Evolutionary conservation across 306 rosid species (phyloP).

Genomic region (Senna tora): DNA sequence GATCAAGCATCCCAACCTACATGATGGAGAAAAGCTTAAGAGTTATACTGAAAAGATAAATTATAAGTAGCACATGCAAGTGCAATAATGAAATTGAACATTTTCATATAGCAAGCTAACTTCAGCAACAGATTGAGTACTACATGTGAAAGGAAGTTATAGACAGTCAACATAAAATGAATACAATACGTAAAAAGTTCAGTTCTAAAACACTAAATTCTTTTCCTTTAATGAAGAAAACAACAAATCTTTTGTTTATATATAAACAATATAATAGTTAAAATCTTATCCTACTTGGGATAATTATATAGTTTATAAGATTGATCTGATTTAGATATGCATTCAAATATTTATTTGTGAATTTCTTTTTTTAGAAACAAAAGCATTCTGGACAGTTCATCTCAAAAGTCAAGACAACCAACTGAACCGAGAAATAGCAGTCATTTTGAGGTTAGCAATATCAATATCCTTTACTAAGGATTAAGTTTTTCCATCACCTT

Average conservation of each 20-base stretch:
- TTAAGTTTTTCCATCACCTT: no score
- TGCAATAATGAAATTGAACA: not conserved
- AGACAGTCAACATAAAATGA: not conserved
- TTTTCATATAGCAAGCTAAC: not conserved
- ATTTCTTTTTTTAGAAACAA: no score
- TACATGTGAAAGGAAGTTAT: not conserved
- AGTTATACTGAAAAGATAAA: not conserved
- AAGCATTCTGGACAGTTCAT: no score
- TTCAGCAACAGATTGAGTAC: not conserved
- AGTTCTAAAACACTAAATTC: not conserved
- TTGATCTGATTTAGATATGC: not conserved
- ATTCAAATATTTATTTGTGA: no score
- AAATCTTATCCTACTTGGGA: not conserved
- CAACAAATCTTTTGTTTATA: not conserved
- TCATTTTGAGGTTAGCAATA: no score
- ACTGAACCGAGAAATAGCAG: no score
- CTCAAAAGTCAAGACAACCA: no score
- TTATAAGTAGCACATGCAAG: not conserved
- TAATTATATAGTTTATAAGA: not conserved
- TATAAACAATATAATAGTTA: not conserved
- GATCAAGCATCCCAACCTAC: conserved; percentile 99
- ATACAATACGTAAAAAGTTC: not conserved
- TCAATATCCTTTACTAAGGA: no score
- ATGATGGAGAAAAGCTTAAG: conserved; percentile 16
- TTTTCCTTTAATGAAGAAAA: not conserved